These are phyloP conservation scores for Xylaria digitata DNA, from an alignment of 2,329 filamentous ascomycete species.

Conservation along the genomic window DNA sequence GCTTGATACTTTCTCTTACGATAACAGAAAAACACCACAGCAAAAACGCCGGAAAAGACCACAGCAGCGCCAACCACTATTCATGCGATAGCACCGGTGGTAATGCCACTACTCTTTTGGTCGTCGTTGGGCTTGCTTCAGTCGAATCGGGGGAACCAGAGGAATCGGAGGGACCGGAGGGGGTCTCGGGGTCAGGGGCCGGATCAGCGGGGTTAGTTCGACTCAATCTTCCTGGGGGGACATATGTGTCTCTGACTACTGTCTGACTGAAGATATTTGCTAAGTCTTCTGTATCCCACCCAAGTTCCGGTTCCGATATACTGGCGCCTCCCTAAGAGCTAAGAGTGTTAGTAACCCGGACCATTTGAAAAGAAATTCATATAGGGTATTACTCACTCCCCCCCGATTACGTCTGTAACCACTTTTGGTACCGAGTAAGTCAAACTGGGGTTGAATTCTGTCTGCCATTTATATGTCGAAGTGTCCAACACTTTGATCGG, in stretches of 20 bases:
- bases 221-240: background rate
- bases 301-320: conserved; percentile 21
- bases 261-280: conserved; percentile 33
- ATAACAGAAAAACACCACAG: conserved; percentile 4
- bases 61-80: conserved; percentile 24
- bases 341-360: background rate
- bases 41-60: background rate
- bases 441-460: conserved; percentile 32
- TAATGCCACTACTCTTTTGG: background rate
- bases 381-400: conserved; percentile 31
- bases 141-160: background rate
- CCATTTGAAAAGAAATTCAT: background rate
- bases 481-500: conserved; percentile 38
- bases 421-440: conserved; percentile 36
- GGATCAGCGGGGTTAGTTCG: background rate
- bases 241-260: conserved; percentile 32
- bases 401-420: conserved; percentile 36
- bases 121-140: background rate
- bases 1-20: conserved; percentile 6
- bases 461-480: conserved; percentile 37
- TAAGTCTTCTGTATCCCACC: conserved; percentile 33
- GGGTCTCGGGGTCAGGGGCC: too few relatives aligned
- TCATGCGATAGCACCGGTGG: conserved; percentile 19
- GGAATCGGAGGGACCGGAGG: background rate
- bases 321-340: conserved; percentile 35